phyloP scores from a whole-genome alignment of 2,329 filamentous ascomycete genomes.

The Cytospora paraplurivora region DNA sequence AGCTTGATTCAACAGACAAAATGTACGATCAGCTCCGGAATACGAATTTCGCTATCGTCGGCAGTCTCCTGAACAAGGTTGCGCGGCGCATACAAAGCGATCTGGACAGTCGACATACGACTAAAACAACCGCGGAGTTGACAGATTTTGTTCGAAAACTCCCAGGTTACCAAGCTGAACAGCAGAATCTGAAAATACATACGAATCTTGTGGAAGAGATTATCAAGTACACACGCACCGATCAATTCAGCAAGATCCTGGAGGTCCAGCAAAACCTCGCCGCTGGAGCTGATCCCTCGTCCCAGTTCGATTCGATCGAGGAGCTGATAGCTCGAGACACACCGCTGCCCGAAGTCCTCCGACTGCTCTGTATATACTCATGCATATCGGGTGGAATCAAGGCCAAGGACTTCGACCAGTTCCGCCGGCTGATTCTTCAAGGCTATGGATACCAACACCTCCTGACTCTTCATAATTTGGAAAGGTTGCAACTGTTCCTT shows the following conservation, averaged over 20 bases:
- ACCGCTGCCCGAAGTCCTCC: slow-evolving; percentile 77
- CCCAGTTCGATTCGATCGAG: slow-evolving; percentile 87
- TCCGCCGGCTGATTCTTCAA: slow-evolving; percentile 84
- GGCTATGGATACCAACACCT: slow-evolving; percentile 96
- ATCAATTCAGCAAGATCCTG: slow-evolving; percentile 82
- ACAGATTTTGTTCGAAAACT: slow-evolving; percentile 94
- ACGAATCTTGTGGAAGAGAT: slow-evolving; percentile 93
- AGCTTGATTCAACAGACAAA: slow-evolving; percentile 85
- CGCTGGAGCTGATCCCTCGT: slow-evolving; percentile 83
- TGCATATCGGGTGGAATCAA: slow-evolving; percentile 88
- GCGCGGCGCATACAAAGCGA: slow-evolving; percentile 82
- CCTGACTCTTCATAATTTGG: slow-evolving; percentile 82
- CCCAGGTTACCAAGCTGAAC: slow-evolving; percentile 88
- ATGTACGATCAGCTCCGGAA: slow-evolving; percentile 87
- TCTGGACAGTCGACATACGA: slow-evolving; percentile 83
- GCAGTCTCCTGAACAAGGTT: slow-evolving; percentile 83
- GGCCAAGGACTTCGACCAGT: slow-evolving; percentile 83
- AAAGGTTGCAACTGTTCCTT: slow-evolving; percentile 85
- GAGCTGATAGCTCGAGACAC: slow-evolving; percentile 91
- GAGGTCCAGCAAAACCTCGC: slow-evolving; percentile 96
- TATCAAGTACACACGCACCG: slow-evolving; percentile 86
- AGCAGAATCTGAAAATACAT: slow-evolving; percentile 88
- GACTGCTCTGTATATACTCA: slow-evolving; percentile 88
- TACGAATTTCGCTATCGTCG: slow-evolving; percentile 93
- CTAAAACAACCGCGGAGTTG: slow-evolving; percentile 87